Evolutionary conservation across 2,329 filamentous ascomycete genomes (phyloP).

Genomic region (Cytospora piceae): DNA sequence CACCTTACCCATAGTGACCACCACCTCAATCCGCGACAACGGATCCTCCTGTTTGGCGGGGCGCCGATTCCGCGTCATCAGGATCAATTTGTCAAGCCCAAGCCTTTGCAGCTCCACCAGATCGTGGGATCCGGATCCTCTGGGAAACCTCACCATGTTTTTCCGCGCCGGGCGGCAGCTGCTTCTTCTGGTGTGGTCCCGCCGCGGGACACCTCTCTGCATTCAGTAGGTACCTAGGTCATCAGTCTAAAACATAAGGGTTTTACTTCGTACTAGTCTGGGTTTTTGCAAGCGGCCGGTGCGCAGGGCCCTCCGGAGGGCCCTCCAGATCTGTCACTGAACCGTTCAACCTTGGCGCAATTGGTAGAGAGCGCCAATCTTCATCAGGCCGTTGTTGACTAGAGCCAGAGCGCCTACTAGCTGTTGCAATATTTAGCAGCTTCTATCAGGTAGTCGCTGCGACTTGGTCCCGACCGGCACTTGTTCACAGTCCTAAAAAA

Average conservation of each 20-base stretch:
- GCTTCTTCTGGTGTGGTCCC: constrained; percentile 26
- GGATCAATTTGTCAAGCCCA: constrained; percentile 1
- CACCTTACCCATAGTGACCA: not conserved
- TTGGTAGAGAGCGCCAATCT: not conserved
- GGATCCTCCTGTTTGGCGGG: constrained; percentile 15
- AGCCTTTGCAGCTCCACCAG: constrained; percentile 15
- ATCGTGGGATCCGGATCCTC: constrained; percentile 13
- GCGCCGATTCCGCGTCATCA: constrained; percentile 23
- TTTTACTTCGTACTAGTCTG: not conserved
- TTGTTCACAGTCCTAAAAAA: no score
- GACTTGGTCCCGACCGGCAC: not conserved
- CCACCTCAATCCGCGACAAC: not conserved
- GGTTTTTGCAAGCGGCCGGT: not conserved
- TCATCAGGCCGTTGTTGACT: not conserved
- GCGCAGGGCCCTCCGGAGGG: not conserved
- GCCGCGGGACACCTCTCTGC: constrained; percentile 2
- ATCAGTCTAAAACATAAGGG: not conserved
- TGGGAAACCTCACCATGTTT: constrained; percentile 17
- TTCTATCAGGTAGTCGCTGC: not conserved
- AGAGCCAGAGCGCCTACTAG: not conserved
- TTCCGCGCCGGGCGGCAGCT: constrained; percentile 25
- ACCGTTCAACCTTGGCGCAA: not conserved
- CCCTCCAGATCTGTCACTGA: not conserved
- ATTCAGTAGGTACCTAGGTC: constrained; percentile 10
- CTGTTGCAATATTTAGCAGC: not conserved